Evolutionary conservation across 108 stramenopile genomes (phyloP).

Genomic region (Bacterosira constricta): DNA sequence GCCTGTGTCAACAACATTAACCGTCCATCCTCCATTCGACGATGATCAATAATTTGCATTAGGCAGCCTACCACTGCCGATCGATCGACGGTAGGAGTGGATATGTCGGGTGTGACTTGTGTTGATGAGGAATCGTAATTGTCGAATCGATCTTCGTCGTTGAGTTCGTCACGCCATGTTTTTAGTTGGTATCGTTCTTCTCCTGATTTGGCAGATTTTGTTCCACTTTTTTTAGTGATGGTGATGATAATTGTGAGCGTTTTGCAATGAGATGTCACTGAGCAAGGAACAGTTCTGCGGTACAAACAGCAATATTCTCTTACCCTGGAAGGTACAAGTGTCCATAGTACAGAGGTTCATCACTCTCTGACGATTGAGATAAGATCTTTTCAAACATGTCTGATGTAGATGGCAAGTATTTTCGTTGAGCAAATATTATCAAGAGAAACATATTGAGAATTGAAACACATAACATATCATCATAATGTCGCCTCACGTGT

Average conservation of each 20-base stretch:
- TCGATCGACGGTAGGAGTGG: neutral
- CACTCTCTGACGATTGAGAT: slow-evolving; percentile 6
- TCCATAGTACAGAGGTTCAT: slow-evolving; percentile 63
- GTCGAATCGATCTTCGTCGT: slow-evolving; percentile 34
- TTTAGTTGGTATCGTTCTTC: slow-evolving; percentile 25
- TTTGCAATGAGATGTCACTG: too few relatives aligned
- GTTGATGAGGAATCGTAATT: neutral
- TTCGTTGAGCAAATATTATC: too few relatives aligned
- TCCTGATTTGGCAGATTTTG: slow-evolving; percentile 12
- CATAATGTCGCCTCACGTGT: too few relatives aligned
- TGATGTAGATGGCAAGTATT: too few relatives aligned
- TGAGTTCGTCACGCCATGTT: slow-evolving; percentile 48
- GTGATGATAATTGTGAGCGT: neutral
- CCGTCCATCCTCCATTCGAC: slow-evolving; percentile 70
- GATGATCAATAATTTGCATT: slow-evolving; percentile 70
- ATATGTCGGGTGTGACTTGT: neutral
- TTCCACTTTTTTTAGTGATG: slow-evolving; percentile 1
- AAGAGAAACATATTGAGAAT: too few relatives aligned
- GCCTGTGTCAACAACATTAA: slow-evolving; percentile 72
- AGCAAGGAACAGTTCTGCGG: too few relatives aligned
- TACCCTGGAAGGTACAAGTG: slow-evolving; percentile 68
- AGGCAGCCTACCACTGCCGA: slow-evolving; percentile 64
- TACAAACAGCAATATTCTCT: neutral
- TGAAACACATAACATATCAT: too few relatives aligned
- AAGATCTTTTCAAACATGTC: slow-evolving; percentile 80